A percentile compares a stretch with the other conserved stretches of the same genome.
phyloP scores from a whole-genome alignment of 1,139 yeast species.

The Candida smagusa region DNA sequence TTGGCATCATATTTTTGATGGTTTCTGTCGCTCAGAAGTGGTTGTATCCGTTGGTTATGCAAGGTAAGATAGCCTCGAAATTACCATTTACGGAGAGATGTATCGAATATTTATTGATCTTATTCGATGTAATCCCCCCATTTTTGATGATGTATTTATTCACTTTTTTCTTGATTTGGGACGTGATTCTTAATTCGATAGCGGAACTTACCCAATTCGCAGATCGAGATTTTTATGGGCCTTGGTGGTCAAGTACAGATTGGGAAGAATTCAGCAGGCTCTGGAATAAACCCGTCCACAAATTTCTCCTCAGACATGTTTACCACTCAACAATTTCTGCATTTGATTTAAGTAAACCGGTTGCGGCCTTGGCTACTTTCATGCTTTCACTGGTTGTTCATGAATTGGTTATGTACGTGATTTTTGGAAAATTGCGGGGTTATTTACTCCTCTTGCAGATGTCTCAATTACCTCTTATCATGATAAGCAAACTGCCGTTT shows the following conservation, averaged over 20 bases:
- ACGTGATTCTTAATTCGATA: constrained; percentile 79
- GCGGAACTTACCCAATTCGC: constrained; percentile 87
- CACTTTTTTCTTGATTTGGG: constrained; percentile 91
- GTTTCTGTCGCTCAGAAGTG: constrained; percentile 74
- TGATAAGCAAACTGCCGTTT: constrained; percentile 48
- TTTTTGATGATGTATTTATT: constrained; percentile 71
- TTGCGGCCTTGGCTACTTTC: constrained; percentile 81
- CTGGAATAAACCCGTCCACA: constrained; percentile 97
- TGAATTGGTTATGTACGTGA: constrained; percentile 88
- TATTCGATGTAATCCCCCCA: constrained; percentile 78
- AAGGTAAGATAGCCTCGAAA: constrained; percentile 51
- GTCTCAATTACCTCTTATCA: constrained; percentile 71
- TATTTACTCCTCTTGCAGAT: constrained; percentile 78
- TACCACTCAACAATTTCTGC: constrained; percentile 88
- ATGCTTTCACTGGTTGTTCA: constrained; percentile 78
- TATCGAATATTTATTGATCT: constrained; percentile 53
- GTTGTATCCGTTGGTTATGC: constrained; percentile 72
- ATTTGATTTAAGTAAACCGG: constrained; percentile 56
- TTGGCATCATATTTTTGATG: constrained; percentile 86
- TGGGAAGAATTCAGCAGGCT: constrained; percentile 93
- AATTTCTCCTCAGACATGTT: constrained; percentile 84
- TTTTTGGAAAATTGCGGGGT: constrained; percentile 77
- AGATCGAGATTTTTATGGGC: constrained; percentile 89
- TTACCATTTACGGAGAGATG: constrained; percentile 44
- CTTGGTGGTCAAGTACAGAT: constrained; percentile 96